Conservation (phyloP, 78 protist genomes). For the slime mould (Dictyostelium discoideum) region DNA sequence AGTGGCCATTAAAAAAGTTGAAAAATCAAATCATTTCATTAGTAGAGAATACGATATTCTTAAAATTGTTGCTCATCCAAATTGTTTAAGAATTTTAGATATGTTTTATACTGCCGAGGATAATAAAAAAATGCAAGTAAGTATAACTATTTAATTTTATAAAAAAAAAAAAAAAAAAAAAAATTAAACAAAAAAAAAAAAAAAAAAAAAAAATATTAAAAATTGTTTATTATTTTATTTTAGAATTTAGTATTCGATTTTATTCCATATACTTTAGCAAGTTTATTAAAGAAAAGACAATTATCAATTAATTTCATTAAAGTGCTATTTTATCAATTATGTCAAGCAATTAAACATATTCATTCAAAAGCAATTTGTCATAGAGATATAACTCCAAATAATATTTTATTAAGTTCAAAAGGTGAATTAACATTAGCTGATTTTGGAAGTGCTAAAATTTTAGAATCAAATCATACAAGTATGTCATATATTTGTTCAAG, state of each 20-base stretch:
- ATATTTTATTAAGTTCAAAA: constrained; percentile 91
- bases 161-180: too few species aligned
- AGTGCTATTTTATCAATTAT: constrained; percentile 95
- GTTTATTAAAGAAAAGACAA: constrained; percentile 54
- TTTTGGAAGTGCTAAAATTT: constrained; percentile 97
- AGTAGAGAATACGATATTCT: constrained; percentile 76
- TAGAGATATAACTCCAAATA: constrained; percentile 95
- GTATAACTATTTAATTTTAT: too few species aligned
- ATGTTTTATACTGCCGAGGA: constrained; percentile 67
- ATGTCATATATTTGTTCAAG: constrained; percentile 99
- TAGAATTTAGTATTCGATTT: constrained; percentile 79
- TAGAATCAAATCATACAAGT: constrained; percentile 94
- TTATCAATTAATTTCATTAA: constrained; percentile 48
- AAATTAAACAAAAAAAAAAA: too few species aligned
- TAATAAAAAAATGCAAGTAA: constrained; percentile 74
- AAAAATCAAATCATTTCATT: constrained; percentile 71
- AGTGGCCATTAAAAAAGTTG: constrained; percentile 98
- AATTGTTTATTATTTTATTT: too few species aligned
- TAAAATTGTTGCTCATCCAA: constrained; percentile 52
- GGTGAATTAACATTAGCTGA: constrained; percentile 97
- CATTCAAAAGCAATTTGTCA: constrained; percentile 92
- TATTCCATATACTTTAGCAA: constrained; percentile 74
- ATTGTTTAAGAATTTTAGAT: constrained; percentile 75
- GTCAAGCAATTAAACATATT: constrained; percentile 94
- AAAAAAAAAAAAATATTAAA: too few species aligned